phyloP scores from a whole-genome alignment of 163 green algal species.

The Chlorella variabilis region DNA sequence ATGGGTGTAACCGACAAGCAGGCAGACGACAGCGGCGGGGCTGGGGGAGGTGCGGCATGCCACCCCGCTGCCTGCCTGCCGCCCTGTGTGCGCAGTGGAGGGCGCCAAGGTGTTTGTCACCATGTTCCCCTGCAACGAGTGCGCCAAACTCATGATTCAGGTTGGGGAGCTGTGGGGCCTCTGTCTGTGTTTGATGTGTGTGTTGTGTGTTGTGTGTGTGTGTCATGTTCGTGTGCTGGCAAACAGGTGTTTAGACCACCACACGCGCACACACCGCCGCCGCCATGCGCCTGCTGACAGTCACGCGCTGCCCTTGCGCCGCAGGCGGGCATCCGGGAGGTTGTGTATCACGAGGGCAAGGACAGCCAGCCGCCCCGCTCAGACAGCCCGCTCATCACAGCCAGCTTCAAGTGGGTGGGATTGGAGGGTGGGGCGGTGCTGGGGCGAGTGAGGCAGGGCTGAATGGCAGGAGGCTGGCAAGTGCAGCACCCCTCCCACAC shows the following conservation, averaged over 20 bases:
- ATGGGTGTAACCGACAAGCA: too few relatives aligned
- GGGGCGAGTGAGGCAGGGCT: too few relatives aligned
- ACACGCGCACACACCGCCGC: too few relatives aligned
- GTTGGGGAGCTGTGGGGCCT: neutral
- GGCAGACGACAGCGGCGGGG: too few relatives aligned
- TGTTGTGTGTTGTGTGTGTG: neutral
- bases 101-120: slow-evolving; percentile 91
- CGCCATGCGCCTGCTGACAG: too few relatives aligned
- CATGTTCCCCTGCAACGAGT: slow-evolving; percentile 99
- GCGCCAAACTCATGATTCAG: slow-evolving; percentile 98
- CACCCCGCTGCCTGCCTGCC: too few relatives aligned
- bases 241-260: too few relatives aligned
- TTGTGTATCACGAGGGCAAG: slow-evolving; percentile 88
- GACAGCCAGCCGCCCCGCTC: slow-evolving; percentile 4
- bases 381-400: slow-evolving; percentile 7
- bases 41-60: too few relatives aligned
- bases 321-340: slow-evolving; percentile 85
- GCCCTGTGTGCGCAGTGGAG: slow-evolving; percentile 11
- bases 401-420: slow-evolving; percentile 31
- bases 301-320: neutral
- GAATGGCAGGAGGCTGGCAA: too few relatives aligned
- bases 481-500: too few relatives aligned
- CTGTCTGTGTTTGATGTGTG: neutral
- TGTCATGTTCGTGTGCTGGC: neutral
- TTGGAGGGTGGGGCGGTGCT: neutral